Conservation (phyloP, 305 asterid species). For the Solanum chacoense region DNA sequence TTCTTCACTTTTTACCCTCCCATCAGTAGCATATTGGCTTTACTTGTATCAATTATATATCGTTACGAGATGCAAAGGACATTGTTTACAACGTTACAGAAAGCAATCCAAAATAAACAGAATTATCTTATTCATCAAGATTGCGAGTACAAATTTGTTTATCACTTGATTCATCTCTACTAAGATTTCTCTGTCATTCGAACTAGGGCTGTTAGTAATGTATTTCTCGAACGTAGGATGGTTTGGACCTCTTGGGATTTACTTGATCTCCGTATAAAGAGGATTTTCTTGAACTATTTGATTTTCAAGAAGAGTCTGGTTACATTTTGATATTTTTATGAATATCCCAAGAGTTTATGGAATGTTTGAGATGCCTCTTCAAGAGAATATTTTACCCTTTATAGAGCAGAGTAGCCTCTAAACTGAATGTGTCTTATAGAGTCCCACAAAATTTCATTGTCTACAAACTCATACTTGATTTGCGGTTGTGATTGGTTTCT, state of each 20-base stretch:
- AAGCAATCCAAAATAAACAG: background rate
- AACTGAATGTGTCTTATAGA: background rate
- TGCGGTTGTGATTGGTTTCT: background rate
- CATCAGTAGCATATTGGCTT: background rate
- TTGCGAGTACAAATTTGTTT: background rate
- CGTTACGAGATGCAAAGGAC: too few species aligned
- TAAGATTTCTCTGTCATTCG: background rate
- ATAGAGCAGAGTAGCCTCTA: background rate
- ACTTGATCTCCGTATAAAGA: background rate
- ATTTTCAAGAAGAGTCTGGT: background rate
- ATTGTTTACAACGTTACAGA: background rate
- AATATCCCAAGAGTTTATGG: background rate
- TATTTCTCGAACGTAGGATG: background rate
- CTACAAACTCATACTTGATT: background rate
- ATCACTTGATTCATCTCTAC: background rate
- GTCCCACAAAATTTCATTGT: background rate
- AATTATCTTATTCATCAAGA: background rate
- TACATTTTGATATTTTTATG: background rate
- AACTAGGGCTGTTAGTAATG: background rate
- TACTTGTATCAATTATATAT: background rate
- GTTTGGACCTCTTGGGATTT: background rate
- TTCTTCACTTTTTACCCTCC: background rate
- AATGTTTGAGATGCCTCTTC: background rate
- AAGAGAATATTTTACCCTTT: background rate
- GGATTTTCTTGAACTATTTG: background rate